Base-by-base conservation (phyloP, 257 asterid species). In the Salvia rosmarinus region DNA sequence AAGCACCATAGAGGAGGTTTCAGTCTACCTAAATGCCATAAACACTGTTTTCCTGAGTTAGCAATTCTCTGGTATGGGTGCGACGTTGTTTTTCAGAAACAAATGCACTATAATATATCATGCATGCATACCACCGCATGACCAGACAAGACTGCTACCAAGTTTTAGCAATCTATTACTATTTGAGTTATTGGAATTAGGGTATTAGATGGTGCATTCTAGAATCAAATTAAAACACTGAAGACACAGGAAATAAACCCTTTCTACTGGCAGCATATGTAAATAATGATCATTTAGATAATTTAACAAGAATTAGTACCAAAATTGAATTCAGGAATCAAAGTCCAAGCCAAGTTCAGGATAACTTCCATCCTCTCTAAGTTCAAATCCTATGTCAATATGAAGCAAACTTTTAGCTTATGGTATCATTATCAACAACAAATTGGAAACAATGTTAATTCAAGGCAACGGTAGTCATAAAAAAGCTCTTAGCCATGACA, bases 161-260 rank as follows among this genome's bases (percentile, higher is more conserved):
- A 55, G 61, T 14, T 52, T 20, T 20, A 51, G 30, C 14, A 19
- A 51, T 51, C 58, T 19, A 19, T 20, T 19, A 8, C 28, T 20
- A 4, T 40, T 20, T 12, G 12, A 43, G 2, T 3, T 42, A 21
- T 64, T 12, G 14, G 6, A 16, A 13, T 19, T 3, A 28, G 35
- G 66, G 67, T 35, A 63, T 40, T 13, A 42, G 47, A 60, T 39
- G n/a, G 20, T 42, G 40, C 69, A 42, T 21, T 43, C 37, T 52
- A 25, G 16, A 23, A 55, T 39, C 16, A 39, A 39, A 39, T 62
- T 44, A 63, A 19, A 19, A 19, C 5, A 4, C 19, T 21, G 54
- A 39, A 19, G 51, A 42, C 37, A 63, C 54, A 6, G 55, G 8
- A 61, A 3, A 20, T 19, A 62, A 34, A 39, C 17, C 51, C 2